Percentiles rank a stretch among this genome's conserved stretches.
Evolutionary conservation across 495 filamentous ascomycete species (phyloP).

Genomic region (Xylaria intraflava): DNA sequence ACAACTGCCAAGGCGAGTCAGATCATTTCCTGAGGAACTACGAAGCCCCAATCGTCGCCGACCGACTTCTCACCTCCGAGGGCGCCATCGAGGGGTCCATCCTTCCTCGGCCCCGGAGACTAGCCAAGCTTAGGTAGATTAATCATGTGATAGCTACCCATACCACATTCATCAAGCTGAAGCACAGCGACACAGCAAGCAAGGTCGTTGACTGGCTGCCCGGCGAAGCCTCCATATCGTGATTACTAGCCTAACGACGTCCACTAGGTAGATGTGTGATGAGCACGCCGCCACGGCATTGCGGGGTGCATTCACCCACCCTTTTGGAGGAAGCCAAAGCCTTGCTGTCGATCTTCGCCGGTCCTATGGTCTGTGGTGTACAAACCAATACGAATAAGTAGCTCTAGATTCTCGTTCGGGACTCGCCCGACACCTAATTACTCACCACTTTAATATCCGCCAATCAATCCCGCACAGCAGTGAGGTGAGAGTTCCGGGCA

Average conservation of each 20-base stretch:
- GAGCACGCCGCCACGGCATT: constrained; percentile 4
- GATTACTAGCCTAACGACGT: neutral
- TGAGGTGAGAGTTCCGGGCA: neutral
- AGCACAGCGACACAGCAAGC: neutral
- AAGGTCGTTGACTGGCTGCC: constrained; percentile 1
- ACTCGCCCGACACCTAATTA: neutral
- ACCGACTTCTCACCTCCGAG: neutral
- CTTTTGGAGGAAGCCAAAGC: neutral
- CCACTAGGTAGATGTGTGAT: constrained; percentile 1
- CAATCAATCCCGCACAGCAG: neutral
- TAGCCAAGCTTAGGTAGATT: neutral
- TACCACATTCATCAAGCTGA: constrained; percentile 2
- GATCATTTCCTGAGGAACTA: neutral
- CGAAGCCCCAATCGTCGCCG: constrained; percentile 3
- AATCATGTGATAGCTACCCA: neutral
- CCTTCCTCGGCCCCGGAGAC: neutral
- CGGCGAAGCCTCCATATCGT: constrained; percentile 1
- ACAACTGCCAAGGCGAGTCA: neutral
- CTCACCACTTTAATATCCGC: neutral
- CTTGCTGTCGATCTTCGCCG: neutral
- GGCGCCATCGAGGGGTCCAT: neutral
- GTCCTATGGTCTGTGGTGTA: neutral
- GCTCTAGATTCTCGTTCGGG: neutral
- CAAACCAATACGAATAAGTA: too few relatives aligned
- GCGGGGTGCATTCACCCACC: constrained; percentile 11